These are phyloP conservation scores for Cercospora sp. DNA, from an alignment of 2,329 filamentous ascomycete species.

Conservation along the genomic window DNA sequence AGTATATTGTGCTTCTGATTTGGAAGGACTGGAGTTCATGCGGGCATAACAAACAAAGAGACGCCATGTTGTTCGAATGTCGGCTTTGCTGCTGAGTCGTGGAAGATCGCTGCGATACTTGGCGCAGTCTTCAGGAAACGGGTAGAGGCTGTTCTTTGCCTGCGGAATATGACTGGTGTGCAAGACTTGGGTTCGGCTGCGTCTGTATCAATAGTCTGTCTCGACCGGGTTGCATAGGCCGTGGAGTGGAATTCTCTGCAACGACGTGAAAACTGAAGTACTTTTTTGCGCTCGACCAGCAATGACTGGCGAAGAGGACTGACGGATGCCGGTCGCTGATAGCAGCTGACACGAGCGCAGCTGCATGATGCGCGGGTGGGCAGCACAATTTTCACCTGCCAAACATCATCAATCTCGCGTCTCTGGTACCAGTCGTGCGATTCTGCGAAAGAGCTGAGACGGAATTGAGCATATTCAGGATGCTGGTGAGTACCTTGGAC, in stretches of 20 bases:
- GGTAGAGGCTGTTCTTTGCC: neutral
- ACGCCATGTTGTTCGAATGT: neutral
- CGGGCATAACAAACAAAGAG: neutral
- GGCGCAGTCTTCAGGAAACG: neutral
- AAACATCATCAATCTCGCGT: neutral
- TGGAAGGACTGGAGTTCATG: neutral
- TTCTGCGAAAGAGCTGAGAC: neutral
- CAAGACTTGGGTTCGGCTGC: neutral
- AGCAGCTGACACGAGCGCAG: neutral
- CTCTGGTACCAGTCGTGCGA: neutral
- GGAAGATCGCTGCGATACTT: neutral
- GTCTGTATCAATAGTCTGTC: neutral
- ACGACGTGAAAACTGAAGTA: no score
- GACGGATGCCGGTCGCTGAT: neutral
- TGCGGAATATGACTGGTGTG: neutral
- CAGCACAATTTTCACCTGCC: neutral
- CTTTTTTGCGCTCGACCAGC: no score
- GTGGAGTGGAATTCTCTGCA: neutral
- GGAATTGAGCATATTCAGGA: neutral
- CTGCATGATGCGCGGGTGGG: neutral
- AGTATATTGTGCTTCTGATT: neutral
- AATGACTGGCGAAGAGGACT: no score
- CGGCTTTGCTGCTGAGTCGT: neutral
- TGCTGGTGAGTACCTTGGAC: neutral
- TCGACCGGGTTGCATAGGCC: neutral